These are phyloP conservation scores for Ganoderma sp. DNA, from an alignment of 1,284 basidiomycete genomes.

Conservation along the genomic window DNA sequence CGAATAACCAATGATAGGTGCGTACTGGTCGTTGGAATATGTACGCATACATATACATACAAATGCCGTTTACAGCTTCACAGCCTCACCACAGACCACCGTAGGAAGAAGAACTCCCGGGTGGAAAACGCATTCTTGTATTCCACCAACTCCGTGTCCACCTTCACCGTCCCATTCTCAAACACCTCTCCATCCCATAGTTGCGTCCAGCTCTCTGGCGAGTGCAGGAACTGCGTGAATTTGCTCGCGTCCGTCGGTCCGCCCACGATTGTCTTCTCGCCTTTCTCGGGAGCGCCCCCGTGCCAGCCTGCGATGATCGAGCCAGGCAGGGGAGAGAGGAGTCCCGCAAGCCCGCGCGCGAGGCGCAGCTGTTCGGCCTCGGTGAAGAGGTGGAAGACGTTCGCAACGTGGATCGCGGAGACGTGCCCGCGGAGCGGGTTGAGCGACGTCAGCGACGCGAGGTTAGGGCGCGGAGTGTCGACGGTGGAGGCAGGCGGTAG, in stretches of 20 bases:
- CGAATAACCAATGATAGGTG: neutral
- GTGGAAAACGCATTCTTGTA: neutral
- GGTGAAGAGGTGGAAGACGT: constrained; percentile 57
- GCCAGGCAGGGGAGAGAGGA: constrained; percentile 45
- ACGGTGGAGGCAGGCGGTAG: constrained; percentile 30
- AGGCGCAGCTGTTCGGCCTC: constrained; percentile 47
- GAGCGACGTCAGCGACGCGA: constrained; percentile 43
- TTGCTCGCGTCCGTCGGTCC: neutral
- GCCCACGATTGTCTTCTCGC: constrained; percentile 10
- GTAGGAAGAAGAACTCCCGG: neutral
- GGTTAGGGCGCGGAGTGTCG: constrained; percentile 37
- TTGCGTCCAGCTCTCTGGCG: constrained; percentile 47
- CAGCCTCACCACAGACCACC: neutral
- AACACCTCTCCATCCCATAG: constrained; percentile 52
- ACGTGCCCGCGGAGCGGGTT: constrained; percentile 46
- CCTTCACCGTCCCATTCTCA: constrained; percentile 43
- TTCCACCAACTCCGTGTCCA: constrained; percentile 36
- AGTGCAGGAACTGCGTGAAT: constrained; percentile 39
- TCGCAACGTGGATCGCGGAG: constrained; percentile 50
- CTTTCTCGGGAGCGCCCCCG: constrained; percentile 27
- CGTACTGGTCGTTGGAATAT: neutral
- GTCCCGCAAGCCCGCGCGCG: constrained; percentile 45
- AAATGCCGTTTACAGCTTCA: neutral
- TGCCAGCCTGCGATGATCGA: constrained; percentile 44
- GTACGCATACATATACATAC: neutral